Evolutionary conservation across 202 grass and related monocot genomes (phyloP).

Genomic region (Brachypodium distachyon): DNA sequence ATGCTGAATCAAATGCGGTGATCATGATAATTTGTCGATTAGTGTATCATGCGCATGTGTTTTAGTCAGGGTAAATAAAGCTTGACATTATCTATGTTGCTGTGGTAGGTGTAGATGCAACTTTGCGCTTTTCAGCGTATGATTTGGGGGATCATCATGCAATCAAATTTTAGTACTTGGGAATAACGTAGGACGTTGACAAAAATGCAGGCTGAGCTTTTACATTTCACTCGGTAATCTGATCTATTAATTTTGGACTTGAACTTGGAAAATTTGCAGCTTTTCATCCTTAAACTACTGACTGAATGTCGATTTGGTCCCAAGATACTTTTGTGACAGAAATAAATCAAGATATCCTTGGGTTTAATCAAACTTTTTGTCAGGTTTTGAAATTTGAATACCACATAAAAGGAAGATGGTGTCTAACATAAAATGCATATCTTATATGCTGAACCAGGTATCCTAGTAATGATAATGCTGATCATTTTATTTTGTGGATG

Average conservation of each 20-base stretch:
- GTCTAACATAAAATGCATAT: too few relatives aligned
- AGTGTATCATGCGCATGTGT: not conserved
- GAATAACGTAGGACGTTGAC: not conserved
- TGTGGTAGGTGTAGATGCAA: not conserved
- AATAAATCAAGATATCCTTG: not conserved
- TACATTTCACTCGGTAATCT: not conserved
- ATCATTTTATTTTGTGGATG: not conserved
- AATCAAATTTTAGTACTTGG: not conserved
- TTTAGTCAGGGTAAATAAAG: not conserved
- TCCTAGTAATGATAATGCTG: not conserved
- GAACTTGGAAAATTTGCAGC: too few relatives aligned
- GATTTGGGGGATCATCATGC: not conserved
- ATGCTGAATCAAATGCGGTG: not conserved
- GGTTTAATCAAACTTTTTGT: not conserved
- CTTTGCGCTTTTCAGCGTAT: not conserved
- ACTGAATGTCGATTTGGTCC: too few relatives aligned
- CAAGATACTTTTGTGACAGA: too few relatives aligned
- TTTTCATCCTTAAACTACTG: too few relatives aligned
- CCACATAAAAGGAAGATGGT: not conserved
- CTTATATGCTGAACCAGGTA: not conserved
- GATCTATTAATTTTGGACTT: too few relatives aligned
- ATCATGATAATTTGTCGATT: not conserved
- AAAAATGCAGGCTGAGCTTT: not conserved
- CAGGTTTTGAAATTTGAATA: not conserved
- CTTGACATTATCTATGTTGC: not conserved